Percentiles rank a stretch among this genome's conserved stretches.
Evolutionary conservation across 345 rosid species (phyloP).

Genomic region (Barbarea vulgaris): DNA sequence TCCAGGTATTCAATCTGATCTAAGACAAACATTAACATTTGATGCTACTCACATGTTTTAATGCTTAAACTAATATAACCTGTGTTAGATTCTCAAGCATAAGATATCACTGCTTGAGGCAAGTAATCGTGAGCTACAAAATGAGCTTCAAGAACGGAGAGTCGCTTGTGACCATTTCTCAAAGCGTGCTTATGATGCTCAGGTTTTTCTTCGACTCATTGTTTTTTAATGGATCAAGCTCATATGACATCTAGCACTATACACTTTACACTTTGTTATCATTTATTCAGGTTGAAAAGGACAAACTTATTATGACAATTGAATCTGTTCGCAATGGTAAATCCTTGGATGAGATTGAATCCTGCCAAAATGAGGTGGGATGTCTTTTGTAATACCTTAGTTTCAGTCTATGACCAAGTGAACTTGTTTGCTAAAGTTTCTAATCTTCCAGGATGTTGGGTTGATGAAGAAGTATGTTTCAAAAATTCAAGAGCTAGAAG

Average conservation of each 20-base stretch:
- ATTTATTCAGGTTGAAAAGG: slow-evolving; percentile 76
- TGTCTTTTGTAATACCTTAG: not conserved
- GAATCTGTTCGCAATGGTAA: slow-evolving; percentile 81
- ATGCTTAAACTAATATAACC: slow-evolving; percentile 18
- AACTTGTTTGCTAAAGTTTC: slow-evolving; percentile 16
- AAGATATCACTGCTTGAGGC: slow-evolving; percentile 84
- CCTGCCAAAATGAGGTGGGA: slow-evolving; percentile 56
- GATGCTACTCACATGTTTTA: slow-evolving; percentile 18
- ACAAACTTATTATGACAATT: slow-evolving; percentile 72
- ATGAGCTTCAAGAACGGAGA: slow-evolving; percentile 75
- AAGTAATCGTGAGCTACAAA: slow-evolving; percentile 73
- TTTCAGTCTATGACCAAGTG: slow-evolving; percentile 4
- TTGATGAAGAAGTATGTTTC: slow-evolving; percentile 69
- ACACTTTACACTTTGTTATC: slow-evolving; percentile 18
- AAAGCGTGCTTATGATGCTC: slow-evolving; percentile 80
- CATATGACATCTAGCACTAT: slow-evolving; percentile 5
- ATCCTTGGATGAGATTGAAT: slow-evolving; percentile 88
- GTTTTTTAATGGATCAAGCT: slow-evolving; percentile 17
- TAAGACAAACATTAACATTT: slow-evolving; percentile 1
- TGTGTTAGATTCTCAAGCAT: slow-evolving; percentile 74
- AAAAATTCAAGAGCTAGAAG: slow-evolving; percentile 91
- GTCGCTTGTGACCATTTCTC: slow-evolving; percentile 69
- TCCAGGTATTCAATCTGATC: slow-evolving; percentile 59
- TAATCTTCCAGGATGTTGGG: slow-evolving; percentile 61
- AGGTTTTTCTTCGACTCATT: slow-evolving; percentile 52